Evolutionary conservation across 129 eudicot genomes (phyloP).

Genomic region (Glebionis coronaria): DNA sequence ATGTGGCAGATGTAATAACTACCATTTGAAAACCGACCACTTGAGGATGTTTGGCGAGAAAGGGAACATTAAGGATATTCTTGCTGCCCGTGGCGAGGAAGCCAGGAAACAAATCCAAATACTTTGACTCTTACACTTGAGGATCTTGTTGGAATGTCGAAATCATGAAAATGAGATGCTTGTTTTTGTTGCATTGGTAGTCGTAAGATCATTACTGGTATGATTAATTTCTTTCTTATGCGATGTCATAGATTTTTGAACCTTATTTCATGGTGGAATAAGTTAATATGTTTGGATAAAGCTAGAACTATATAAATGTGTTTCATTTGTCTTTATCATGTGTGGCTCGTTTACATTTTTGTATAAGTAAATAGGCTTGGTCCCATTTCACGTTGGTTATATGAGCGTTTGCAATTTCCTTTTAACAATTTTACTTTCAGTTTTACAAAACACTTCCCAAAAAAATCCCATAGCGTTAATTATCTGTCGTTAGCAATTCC

Average conservation of each 20-base stretch:
- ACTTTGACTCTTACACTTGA: constrained; percentile 79
- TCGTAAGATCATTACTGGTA: background rate
- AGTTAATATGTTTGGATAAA: background rate
- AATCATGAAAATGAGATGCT: no score
- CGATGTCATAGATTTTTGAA: background rate
- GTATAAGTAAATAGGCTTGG: background rate
- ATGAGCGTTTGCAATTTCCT: no score
- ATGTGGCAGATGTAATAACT: constrained; percentile 79
- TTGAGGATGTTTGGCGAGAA: constrained; percentile 86
- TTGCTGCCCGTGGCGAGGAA: constrained; percentile 90
- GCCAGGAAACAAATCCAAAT: constrained; percentile 54
- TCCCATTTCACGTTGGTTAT: background rate
- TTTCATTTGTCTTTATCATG: background rate
- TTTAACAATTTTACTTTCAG: no score
- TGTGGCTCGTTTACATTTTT: background rate
- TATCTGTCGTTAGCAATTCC: no score
- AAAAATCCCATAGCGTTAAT: no score
- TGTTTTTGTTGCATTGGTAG: no score
- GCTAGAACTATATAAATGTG: background rate
- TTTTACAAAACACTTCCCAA: no score
- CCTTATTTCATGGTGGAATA: background rate
- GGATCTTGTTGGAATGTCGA: no score
- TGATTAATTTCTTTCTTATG: background rate
- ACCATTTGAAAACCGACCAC: constrained; percentile 80
- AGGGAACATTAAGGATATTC: constrained; percentile 72